Evolutionary conservation across 805 yeast genomes (phyloP), one percentile per base, ranked within the genome.

Genomic region (Debaryomyces tyrocola): DNA sequence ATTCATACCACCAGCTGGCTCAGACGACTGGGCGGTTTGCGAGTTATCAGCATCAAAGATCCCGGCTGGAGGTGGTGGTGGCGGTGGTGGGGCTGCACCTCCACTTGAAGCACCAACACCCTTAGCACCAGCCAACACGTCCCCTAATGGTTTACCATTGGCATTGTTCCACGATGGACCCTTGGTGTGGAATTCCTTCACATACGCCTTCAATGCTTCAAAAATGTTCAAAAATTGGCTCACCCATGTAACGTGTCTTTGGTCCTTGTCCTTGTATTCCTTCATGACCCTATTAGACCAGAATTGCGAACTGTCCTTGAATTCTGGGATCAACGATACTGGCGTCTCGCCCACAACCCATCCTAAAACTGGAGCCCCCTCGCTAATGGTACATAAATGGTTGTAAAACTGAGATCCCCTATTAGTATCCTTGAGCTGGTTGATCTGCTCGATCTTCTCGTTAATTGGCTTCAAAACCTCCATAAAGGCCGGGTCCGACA

Each of bases 211-310:
- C 59, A 94, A 78, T 1, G 78, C 85, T 50, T 84, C 90, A 62
- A 90, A 83, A 18, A 89, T 68, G 20, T 72, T 65, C 57, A 81
- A 67, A 60, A 82, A 88, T 12, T 66, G 59, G 51, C 83, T 82
- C 34, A 86, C 96, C 98, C 98, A 94, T 47, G 85, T 86, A 20
- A 78, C 84, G 41, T 88, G 88, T 45, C 70, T 72, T 34, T 79
- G 74, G 55, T 87, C 90, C 41, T 79, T 69, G 15, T 85, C 96
- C 66, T 80, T 90, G 70, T 70, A 83, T 50, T 90, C 96, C 67
- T 91, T 91, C 63, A 91, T 69, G 37, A 92, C 85, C 57, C 96
- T 81, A 69, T 94, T 91, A 9, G 96, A 80, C 90, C 97, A 94
- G 69, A 94, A 94, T 64, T 86, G 92, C 31, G 96, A 87, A 17